These are phyloP conservation scores for Saraca asoca DNA, from an alignment of 331 rosid genomes.

Conservation along the genomic window DNA sequence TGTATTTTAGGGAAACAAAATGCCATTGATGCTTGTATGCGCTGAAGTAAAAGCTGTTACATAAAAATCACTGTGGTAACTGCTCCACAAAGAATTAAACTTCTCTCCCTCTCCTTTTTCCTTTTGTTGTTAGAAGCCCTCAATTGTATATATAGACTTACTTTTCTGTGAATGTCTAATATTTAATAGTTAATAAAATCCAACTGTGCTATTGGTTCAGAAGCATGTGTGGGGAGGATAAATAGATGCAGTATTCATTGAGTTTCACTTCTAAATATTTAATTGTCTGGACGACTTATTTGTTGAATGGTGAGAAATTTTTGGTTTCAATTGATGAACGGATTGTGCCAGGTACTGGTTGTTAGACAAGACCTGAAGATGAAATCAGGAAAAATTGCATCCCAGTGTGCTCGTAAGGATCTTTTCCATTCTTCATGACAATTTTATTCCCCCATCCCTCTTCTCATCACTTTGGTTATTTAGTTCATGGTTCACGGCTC, in stretches of 20 bases:
- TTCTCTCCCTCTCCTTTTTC: not conserved
- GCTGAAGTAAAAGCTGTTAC: not conserved
- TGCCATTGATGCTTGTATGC: conserved; percentile 4
- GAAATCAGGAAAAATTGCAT: conserved; percentile 91
- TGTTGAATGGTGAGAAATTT: conserved; percentile 28
- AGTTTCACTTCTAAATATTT: not conserved
- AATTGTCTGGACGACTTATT: conserved; percentile 1
- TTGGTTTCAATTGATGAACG: conserved; percentile 32
- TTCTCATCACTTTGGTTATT: conserved; percentile 13
- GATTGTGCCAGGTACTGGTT: conserved; percentile 65
- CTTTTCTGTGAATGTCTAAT: not conserved
- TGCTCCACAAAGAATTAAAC: not conserved
- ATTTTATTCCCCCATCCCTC: conserved; percentile 1
- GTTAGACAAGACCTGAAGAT: conserved; percentile 92
- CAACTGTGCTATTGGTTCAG: conserved; percentile 22
- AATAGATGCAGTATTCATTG: conserved; percentile 20
- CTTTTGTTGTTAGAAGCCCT: not conserved
- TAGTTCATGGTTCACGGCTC: conserved; percentile 12
- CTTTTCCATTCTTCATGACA: conserved; percentile 21
- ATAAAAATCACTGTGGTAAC: not conserved
- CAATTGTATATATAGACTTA: not conserved
- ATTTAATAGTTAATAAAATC: conserved; percentile 20
- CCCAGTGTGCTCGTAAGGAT: conserved; percentile 96
- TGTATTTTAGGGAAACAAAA: not conserved
- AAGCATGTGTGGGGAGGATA: conserved; percentile 15